Evolutionary conservation across 2,329 filamentous ascomycete genomes (phyloP), one percentile per base, ranked within the genome.

Genomic region (Penicillium concentricum): DNA sequence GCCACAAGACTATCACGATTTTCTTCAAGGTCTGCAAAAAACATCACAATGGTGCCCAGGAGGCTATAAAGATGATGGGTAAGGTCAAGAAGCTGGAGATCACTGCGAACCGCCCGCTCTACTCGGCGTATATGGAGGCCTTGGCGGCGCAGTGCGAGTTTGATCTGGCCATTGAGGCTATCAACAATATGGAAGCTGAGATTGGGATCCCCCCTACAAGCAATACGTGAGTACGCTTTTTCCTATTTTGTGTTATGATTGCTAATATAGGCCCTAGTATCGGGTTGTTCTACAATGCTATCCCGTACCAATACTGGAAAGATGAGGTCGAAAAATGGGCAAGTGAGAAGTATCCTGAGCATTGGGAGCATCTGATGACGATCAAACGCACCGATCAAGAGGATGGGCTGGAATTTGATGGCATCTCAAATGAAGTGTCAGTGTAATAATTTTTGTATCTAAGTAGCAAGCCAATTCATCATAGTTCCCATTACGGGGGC

Each of bases 1-100:
- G 87, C 1, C 91, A 94, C 66, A 84, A 85, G 59, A 92, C 88
- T 59, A 82, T 99, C 37, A 85, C 88, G 44, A 88, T 94, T 34
- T 87, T 92, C 2, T 91, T 99, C 65, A 87, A 87, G 64, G 84
- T 87, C 1, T 93, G 92, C 71, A 87, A 95, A 71, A 78, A 78
- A 59, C 80, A 78, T 55, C 69, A 72, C 47, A 73, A 74, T 35
- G 77, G 77, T 6, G 64, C 66, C 1, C 66, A 74, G 32, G 76
- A 79, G 55, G 77, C 78, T 2, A 79, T 68, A 78, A 87, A 63
- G 79, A 87, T 73, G 78, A 76, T 78, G 60, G 59, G 66, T 20
- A 81, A 81, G 60, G 85, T 89, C 39, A 84, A 84, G 51, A 74
- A 81, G 54, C 87, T 95, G 81, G 91, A 94, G 30, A 82, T 97